Evolutionary conservation across 495 filamentous ascomycete genomes (phyloP).

Genomic region (Daldinia caldariorum): DNA sequence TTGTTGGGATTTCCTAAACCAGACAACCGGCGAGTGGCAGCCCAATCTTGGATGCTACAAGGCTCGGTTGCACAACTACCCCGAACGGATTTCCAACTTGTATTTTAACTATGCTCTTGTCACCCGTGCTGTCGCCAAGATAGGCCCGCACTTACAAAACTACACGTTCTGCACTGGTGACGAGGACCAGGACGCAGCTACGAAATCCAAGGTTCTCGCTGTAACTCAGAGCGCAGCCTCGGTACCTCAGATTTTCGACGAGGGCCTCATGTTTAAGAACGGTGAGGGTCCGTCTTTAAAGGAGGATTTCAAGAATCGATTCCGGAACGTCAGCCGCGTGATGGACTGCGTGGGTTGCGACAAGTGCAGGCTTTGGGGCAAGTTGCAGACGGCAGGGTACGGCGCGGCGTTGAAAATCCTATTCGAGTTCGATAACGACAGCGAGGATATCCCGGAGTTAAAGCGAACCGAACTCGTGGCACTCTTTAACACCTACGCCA

Average conservation of each 20-base stretch:
- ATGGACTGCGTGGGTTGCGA: conserved; percentile 99
- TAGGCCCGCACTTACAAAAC: conserved; percentile 78
- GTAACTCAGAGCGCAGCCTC: conserved; percentile 74
- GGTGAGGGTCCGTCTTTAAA: conserved; percentile 77
- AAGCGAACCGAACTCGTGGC: conserved; percentile 92
- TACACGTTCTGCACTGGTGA: conserved; percentile 97
- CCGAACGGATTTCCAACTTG: conserved; percentile 93
- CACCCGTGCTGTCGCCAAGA: conserved; percentile 87
- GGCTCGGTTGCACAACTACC: conserved; percentile 79
- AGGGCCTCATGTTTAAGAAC: conserved; percentile 90
- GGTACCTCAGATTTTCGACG: conserved; percentile 86
- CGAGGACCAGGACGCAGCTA: conserved; percentile 75
- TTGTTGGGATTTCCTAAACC: conserved; percentile 96
- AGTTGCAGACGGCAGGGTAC: conserved; percentile 95
- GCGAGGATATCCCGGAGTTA: conserved; percentile 73
- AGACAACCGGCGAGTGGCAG: conserved; percentile 91
- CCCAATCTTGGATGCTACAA: conserved; percentile 93
- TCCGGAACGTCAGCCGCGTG: conserved; percentile 92
- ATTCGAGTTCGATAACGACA: conserved; percentile 89
- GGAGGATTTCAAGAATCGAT: conserved; percentile 96
- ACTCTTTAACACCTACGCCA: conserved; percentile 90
- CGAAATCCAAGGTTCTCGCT: conserved; percentile 78
- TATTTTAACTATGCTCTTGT: conserved; percentile 99
- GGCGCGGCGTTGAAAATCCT: conserved; percentile 94
- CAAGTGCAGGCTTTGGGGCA: conserved; percentile 98